These are phyloP conservation scores for Paraglomus occultum DNA, from an alignment of 192 early-diverging fungal genomes.

Conservation along the genomic window DNA sequence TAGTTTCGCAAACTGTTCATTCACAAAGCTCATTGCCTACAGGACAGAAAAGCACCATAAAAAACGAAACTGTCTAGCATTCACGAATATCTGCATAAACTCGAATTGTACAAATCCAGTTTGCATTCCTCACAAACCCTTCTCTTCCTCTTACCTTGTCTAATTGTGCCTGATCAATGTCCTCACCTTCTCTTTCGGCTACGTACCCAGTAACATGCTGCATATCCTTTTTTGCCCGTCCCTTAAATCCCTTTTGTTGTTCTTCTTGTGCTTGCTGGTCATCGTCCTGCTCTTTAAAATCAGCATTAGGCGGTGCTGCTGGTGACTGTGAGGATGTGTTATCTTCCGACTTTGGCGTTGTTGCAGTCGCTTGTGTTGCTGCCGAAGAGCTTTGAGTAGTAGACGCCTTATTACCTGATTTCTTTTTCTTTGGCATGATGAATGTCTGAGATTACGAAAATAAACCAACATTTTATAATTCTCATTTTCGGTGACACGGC, in stretches of 20 bases:
- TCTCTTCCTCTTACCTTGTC: slow-evolving; percentile 42
- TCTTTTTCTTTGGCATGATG: too few species aligned
- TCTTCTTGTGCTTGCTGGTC: slow-evolving; percentile 42
- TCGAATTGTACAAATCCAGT: not conserved
- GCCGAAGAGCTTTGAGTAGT: too few species aligned
- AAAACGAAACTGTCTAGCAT: not conserved
- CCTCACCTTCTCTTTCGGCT: slow-evolving; percentile 45
- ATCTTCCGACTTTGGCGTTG: too few species aligned
- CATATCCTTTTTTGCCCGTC: slow-evolving; percentile 57
- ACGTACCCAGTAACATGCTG: slow-evolving; percentile 49
- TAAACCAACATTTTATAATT: too few species aligned
- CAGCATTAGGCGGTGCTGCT: not conserved
- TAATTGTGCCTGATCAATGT: slow-evolving; percentile 48
- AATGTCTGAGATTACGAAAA: too few species aligned
- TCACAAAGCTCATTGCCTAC: slow-evolving; percentile 23
- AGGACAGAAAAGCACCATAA: not conserved
- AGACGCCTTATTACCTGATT: too few species aligned
- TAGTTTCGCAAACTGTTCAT: slow-evolving; percentile 4
- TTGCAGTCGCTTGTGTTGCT: too few species aligned
- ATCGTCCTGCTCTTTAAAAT: slow-evolving; percentile 38
- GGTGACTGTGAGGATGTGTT: too few species aligned
- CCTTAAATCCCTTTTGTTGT: slow-evolving; percentile 44
- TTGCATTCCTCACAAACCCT: not conserved
- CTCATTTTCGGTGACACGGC: too few species aligned
- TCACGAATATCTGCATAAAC: slow-evolving; percentile 2